A percentile compares a stretch with the other conserved stretches of the same genome.
These are phyloP conservation scores for Lycium ferocissimum DNA, from an alignment of 257 asterid species.

Conservation along the genomic window DNA sequence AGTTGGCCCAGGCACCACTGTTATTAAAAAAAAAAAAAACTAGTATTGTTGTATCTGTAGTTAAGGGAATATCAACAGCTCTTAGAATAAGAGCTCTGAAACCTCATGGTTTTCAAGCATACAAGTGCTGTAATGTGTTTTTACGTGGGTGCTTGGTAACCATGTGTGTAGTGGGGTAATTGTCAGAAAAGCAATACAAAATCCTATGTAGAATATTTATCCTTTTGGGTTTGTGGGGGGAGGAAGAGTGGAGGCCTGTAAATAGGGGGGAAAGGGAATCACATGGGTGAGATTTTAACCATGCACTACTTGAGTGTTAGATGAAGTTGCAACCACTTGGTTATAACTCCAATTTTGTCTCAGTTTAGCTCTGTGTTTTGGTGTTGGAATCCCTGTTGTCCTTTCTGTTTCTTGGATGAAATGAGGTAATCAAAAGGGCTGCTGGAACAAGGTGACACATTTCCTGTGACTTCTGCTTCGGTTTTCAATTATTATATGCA, in stretches of 20 bases:
- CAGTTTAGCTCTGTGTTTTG: constrained; percentile 14
- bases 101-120: not conserved
- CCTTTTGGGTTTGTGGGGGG: not conserved
- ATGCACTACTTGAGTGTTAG: not conserved
- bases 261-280: not conserved
- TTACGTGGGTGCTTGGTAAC: not conserved
- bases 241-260: not conserved
- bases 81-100: not conserved
- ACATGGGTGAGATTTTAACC: not conserved
- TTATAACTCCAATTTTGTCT: not conserved
- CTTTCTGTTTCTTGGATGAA: not conserved
- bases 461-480: not conserved
- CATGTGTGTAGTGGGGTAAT: not conserved
- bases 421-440: constrained; percentile 15
- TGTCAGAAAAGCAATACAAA: not conserved
- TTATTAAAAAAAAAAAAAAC: too few species aligned
- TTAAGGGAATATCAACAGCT: not conserved
- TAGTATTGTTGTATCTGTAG: not conserved
- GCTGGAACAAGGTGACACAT: not conserved
- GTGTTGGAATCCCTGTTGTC: not conserved
- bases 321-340: not conserved
- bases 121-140: not conserved
- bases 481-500: not conserved
- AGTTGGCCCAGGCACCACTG: too few species aligned
- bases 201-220: not conserved